A percentile compares a stretch with the other conserved stretches of the same genome.
phyloP scores from a whole-genome alignment of 139 green algal genomes.

The Trebouxia sp. region DNA sequence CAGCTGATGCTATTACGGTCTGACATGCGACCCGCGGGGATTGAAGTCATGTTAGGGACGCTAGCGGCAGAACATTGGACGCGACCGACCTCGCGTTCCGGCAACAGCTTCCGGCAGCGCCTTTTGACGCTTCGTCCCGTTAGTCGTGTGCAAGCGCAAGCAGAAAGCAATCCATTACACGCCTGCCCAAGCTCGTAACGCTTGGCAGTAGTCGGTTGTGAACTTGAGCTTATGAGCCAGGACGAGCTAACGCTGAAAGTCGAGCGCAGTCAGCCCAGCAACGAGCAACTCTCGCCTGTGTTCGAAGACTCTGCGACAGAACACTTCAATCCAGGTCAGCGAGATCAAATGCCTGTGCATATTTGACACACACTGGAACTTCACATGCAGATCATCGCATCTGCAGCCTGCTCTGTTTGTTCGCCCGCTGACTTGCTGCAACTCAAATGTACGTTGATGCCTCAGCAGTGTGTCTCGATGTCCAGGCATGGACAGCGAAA shows the following conservation, averaged over 20 bases:
- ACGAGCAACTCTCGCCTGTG: background rate
- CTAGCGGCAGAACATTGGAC: no score
- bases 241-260: background rate
- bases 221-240: background rate
- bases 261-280: conserved; percentile 13
- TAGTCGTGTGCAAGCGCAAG: no score
- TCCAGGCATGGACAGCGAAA: background rate
- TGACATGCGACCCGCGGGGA: background rate
- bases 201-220: no score
- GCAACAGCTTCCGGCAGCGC: background rate
- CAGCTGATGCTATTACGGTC: background rate
- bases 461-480: no score
- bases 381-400: background rate
- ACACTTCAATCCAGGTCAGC: conserved; percentile 1
- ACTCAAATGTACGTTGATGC: no score
- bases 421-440: no score
- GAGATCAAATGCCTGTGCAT: no score
- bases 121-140: no score
- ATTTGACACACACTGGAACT: no score
- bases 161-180: no score
- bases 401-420: background rate
- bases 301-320: background rate
- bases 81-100: background rate
- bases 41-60: background rate
- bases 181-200: no score